Conservation (phyloP, 352 stramenopile species). For the Plasmopara muralis region DNA sequence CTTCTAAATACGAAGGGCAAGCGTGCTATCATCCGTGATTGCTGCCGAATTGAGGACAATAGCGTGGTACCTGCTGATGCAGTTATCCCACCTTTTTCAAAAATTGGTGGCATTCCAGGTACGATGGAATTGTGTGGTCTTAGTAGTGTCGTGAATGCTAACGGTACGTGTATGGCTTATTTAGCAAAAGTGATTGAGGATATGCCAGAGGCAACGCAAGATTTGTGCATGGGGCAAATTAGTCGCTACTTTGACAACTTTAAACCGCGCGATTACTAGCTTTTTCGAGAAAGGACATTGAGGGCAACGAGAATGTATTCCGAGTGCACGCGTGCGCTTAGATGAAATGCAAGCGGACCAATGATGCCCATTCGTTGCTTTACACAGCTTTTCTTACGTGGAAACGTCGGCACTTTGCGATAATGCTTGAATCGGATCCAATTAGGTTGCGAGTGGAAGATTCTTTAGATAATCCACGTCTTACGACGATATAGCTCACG, state of each 20-base stretch:
- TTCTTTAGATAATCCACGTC: too few species aligned
- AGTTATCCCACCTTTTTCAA: constrained; percentile 72
- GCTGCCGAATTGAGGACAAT: constrained; percentile 78
- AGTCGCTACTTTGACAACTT: constrained; percentile 85
- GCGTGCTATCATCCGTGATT: constrained; percentile 77
- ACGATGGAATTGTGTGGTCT: neutral
- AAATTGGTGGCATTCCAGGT: constrained; percentile 69
- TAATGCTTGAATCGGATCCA: too few species aligned
- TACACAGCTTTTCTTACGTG: too few species aligned
- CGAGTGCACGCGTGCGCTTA: too few species aligned
- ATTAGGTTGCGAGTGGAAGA: too few species aligned
- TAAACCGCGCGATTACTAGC: constrained; percentile 32
- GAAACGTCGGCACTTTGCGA: too few species aligned
- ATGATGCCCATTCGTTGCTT: too few species aligned
- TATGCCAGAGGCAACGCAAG: constrained; percentile 77
- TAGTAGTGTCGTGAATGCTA: neutral
- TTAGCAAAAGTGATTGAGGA: constrained; percentile 64
- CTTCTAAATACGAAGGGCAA: constrained; percentile 39
- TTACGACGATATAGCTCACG: too few species aligned
- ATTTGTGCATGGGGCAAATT: constrained; percentile 63
- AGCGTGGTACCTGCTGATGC: constrained; percentile 68
- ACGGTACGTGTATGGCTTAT: constrained; percentile 1
- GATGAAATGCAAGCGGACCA: too few species aligned
- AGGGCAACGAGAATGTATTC: neutral
- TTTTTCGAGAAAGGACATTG: neutral